Base-by-base conservation (phyloP, 352 stramenopile species). In the Phytophthora sansomeana region DNA sequence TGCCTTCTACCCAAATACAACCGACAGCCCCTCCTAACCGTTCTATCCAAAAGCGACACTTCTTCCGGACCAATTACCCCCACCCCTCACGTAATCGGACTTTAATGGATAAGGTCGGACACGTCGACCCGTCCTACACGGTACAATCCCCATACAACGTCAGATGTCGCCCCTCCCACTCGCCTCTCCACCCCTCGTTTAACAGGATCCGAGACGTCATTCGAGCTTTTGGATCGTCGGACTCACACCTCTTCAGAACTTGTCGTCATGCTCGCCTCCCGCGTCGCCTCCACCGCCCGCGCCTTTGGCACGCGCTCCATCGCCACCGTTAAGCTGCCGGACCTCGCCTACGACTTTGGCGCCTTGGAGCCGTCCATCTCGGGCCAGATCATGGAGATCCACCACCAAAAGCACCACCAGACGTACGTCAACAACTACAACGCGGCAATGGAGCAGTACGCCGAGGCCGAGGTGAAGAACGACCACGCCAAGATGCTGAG, bases 401-500 rank as follows among this genome's bases (percentile, higher is more conserved):
- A 99, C 80, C 95, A 99, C 83, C 87, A 91, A 54, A 99, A 99
- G 80, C 97, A 99, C 77, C 96, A 99, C 85, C 90, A 97, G 67
- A 77, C 96, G 47, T 99, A 99, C 75, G 95, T 99, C 16, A 98
- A 78, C 72, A 99, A 99, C 84, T 91, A 98, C 64, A 99, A 99
- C 74, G 83, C 72, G 21, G 81, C 95, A 14, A 63, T 97, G 16
- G 96, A 98, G 80, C 97, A 99, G 82, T 91, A 98, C 60, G 93
- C 96, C 41, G 85, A 94, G 51, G 96, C 96, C 36, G 77, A 96
- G 71, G 62, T 72, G 43, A 93, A 93, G 72, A 61, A 72, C 26
- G 93, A 99, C 80, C 83, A 98, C 63, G 90, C 86, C 49, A 91
- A 87, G 59, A 89, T 98, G 59, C 96, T 98, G 67, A 85, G 79